These are phyloP conservation scores for Malassezia dermatis DNA, from an alignment of 1,284 basidiomycete genomes.

Conservation along the genomic window DNA sequence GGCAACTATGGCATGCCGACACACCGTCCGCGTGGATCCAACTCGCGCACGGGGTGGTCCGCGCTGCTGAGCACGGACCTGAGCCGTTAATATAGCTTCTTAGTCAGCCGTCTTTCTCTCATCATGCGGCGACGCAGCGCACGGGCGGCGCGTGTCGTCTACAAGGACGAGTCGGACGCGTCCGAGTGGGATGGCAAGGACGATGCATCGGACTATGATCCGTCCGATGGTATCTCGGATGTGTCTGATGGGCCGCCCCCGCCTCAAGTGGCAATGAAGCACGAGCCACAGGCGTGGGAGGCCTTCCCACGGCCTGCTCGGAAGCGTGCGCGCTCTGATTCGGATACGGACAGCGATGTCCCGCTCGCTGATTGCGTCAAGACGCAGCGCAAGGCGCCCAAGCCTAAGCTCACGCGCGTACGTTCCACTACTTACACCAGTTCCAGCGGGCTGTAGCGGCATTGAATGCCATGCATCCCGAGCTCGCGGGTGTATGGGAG, in stretches of 20 bases:
- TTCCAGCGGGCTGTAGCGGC: background rate
- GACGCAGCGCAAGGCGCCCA: background rate
- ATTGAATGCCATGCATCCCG: conserved; percentile 51
- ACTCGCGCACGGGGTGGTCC: conserved; percentile 7
- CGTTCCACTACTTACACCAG: background rate
- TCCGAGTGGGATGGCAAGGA: background rate
- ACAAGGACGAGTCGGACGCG: conserved; percentile 4
- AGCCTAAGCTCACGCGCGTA: conserved; percentile 10
- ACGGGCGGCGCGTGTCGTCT: background rate
- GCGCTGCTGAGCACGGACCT: conserved; percentile 12
- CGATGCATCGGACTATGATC: background rate
- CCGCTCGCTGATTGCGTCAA: conserved; percentile 1
- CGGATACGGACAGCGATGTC: conserved; percentile 10
- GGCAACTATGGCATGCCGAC: background rate
- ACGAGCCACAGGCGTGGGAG: background rate
- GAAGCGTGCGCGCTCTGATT: background rate
- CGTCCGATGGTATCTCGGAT: background rate
- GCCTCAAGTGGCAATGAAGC: background rate
- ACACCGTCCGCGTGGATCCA: background rate
- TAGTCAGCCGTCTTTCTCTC: background rate
- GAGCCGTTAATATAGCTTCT: background rate
- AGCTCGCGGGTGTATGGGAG: conserved; percentile 77
- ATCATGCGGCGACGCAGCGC: background rate
- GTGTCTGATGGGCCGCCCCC: background rate
- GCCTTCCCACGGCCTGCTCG: background rate